phyloP scores from a whole-genome alignment of 768 basidiomycete genomes.

The Auriculariales sp. region DNA sequence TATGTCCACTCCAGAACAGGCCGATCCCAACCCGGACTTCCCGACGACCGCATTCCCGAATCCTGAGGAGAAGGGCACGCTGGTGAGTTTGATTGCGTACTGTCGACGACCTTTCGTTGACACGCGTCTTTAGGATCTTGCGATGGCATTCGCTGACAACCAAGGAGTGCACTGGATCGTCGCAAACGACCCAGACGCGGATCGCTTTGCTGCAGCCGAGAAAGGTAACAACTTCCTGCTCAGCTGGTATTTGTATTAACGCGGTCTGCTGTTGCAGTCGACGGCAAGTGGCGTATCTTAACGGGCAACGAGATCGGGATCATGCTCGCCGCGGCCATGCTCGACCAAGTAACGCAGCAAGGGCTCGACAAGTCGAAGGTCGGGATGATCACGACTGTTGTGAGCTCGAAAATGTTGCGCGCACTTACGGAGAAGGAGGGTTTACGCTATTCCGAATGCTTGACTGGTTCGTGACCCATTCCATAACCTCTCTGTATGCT shows the following conservation, averaged over 20 bases:
- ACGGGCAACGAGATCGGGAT: constrained; percentile 77
- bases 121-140: constrained; percentile 42
- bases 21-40: constrained; percentile 68
- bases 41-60: constrained; percentile 78
- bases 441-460: constrained; percentile 71
- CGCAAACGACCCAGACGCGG: constrained; percentile 83
- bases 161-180: constrained; percentile 48
- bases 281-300: constrained; percentile 53
- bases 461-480: constrained; percentile 42
- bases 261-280: constrained; percentile 14
- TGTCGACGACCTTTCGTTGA: not conserved
- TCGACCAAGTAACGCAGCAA: constrained; percentile 14
- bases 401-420: constrained; percentile 82
- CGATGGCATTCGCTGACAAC: constrained; percentile 44
- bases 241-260: constrained; percentile 2
- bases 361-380: constrained; percentile 33
- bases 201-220: constrained; percentile 70
- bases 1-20: constrained; percentile 49
- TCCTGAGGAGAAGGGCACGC: constrained; percentile 73
- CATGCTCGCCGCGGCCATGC: constrained; percentile 27
- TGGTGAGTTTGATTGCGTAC: constrained; percentile 1
- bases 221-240: constrained; percentile 16
- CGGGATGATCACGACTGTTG: constrained; percentile 80
- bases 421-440: constrained; percentile 62
- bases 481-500: not conserved